Percentiles rank a stretch among this genome's conserved stretches.
These are phyloP conservation scores for Cryptococcus sp. DNA, from an alignment of 1,284 basidiomycete genomes.

Conservation along the genomic window DNA sequence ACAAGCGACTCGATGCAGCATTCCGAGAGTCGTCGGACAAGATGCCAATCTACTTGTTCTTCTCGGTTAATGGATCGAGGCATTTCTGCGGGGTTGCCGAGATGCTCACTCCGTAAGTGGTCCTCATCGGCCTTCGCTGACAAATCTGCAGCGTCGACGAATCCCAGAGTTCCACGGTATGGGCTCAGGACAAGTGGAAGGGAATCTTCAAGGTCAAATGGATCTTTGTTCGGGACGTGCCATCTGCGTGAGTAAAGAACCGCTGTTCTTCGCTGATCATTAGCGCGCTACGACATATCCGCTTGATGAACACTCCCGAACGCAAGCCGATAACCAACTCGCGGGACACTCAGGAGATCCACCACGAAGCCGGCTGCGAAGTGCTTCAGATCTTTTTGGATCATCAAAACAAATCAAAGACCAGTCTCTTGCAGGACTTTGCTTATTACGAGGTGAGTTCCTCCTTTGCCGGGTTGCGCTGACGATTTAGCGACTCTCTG, in stretches of 20 bases:
- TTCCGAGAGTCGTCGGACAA: slow-evolving; percentile 84
- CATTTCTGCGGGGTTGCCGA: slow-evolving; percentile 97
- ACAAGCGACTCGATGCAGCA: slow-evolving; percentile 91
- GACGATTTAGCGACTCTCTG: slow-evolving; percentile 19
- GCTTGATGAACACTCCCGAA: slow-evolving; percentile 84
- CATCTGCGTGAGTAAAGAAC: slow-evolving; percentile 74
- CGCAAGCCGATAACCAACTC: slow-evolving; percentile 95
- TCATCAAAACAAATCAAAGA: slow-evolving; percentile 73
- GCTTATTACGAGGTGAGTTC: slow-evolving; percentile 81
- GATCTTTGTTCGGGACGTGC: slow-evolving; percentile 94
- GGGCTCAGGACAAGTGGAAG: slow-evolving; percentile 99
- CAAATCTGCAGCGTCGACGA: slow-evolving; percentile 53
- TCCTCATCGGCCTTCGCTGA: slow-evolving; percentile 1
- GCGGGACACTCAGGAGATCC: slow-evolving; percentile 69
- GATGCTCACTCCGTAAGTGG: slow-evolving; percentile 79
- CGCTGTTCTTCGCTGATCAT: neutral
- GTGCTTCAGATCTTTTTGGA: slow-evolving; percentile 91
- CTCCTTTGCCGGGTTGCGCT: neutral
- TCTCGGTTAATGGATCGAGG: slow-evolving; percentile 92
- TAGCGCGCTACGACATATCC: slow-evolving; percentile 44
- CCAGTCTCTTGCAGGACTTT: slow-evolving; percentile 89
- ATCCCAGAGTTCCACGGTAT: slow-evolving; percentile 66
- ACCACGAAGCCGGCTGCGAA: slow-evolving; percentile 90
- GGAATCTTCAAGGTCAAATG: slow-evolving; percentile 93
- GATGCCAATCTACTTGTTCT: slow-evolving; percentile 93